Evolutionary conservation across 2,329 filamentous ascomycete genomes (phyloP).

Genomic region (Neopestalotiopsis sp.): DNA sequence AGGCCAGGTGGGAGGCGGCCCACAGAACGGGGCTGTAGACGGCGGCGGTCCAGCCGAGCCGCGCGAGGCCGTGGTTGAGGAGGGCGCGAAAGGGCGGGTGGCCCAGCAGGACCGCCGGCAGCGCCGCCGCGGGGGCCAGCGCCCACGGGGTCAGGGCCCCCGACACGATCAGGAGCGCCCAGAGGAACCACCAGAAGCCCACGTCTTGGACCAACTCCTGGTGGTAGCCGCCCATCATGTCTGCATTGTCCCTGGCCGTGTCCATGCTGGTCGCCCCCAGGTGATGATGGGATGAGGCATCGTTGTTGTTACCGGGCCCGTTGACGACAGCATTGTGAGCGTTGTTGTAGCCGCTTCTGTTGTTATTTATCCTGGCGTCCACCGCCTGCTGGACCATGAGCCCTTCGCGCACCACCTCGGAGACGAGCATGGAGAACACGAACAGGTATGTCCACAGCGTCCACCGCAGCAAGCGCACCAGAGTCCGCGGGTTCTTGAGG

Average conservation of each 20-base stretch:
- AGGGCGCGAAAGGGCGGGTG: slow-evolving; percentile 16
- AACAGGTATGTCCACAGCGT: slow-evolving; percentile 26
- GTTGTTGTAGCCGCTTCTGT: neutral
- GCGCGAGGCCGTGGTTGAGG: slow-evolving; percentile 15
- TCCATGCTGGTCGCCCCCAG: too few relatives aligned
- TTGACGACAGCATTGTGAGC: too few relatives aligned
- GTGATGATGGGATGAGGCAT: too few relatives aligned
- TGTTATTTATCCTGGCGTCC: neutral
- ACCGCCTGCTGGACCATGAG: slow-evolving; percentile 20
- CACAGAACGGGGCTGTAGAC: slow-evolving; percentile 14
- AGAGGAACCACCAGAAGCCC: slow-evolving; percentile 26
- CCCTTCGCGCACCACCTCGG: slow-evolving; percentile 28
- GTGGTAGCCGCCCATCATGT: slow-evolving; percentile 4
- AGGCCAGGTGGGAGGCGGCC: neutral
- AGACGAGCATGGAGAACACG: slow-evolving; percentile 25
- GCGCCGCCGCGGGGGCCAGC: slow-evolving; percentile 8
- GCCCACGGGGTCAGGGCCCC: slow-evolving; percentile 13
- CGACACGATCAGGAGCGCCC: slow-evolving; percentile 25
- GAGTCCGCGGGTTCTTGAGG: slow-evolving; percentile 24
- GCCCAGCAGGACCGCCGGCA: slow-evolving; percentile 16
- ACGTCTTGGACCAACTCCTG: slow-evolving; percentile 24
- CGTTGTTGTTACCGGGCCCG: too few relatives aligned
- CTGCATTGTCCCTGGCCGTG: neutral
- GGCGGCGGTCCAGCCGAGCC: slow-evolving; percentile 16
- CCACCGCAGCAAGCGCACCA: slow-evolving; percentile 29